Percentiles rank a stretch among this genome's conserved stretches.
Conservation (phyloP, 2,329 filamentous ascomycete species). For the Arthrobotrys conoides region DNA sequence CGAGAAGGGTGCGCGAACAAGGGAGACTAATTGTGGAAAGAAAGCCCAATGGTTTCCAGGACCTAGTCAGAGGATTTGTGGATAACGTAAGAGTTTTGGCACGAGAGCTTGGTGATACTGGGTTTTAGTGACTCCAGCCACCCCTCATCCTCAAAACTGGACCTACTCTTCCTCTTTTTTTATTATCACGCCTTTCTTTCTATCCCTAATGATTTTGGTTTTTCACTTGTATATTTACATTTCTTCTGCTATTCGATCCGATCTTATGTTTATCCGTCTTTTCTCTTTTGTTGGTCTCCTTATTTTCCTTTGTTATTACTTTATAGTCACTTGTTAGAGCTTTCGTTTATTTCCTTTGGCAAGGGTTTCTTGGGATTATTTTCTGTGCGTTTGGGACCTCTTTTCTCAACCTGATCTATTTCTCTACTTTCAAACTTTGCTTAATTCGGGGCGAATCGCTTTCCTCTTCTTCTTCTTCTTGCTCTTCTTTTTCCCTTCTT, state of each 20-base stretch:
- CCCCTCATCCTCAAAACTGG: neutral
- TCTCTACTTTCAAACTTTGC: slow-evolving; percentile 11
- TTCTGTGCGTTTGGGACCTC: slow-evolving; percentile 33
- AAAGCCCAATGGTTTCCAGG: slow-evolving; percentile 74
- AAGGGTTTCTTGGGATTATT: slow-evolving; percentile 14
- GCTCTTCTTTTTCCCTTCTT: neutral
- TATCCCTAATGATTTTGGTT: slow-evolving; percentile 16
- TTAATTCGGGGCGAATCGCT: slow-evolving; percentile 23
- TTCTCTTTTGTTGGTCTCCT: neutral
- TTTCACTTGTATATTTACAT: slow-evolving; percentile 42
- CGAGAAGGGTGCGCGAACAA: slow-evolving; percentile 76
- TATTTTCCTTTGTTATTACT: slow-evolving; percentile 10
- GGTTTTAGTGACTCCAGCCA: slow-evolving; percentile 4
- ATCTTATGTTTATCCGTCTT: neutral
- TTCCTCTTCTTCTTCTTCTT: neutral
- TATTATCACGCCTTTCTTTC: neutral
- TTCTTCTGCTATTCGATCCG: neutral
- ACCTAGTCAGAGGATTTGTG: slow-evolving; percentile 79
- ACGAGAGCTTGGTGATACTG: slow-evolving; percentile 61
- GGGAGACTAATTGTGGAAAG: slow-evolving; percentile 72
- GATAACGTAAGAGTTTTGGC: slow-evolving; percentile 79
- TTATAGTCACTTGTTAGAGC: slow-evolving; percentile 9
- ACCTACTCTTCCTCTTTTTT: neutral
- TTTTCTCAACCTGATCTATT: slow-evolving; percentile 7
- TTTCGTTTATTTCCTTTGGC: slow-evolving; percentile 16